These are phyloP conservation scores for Kodamaea leandrae DNA, from an alignment of 805 yeast species.

Conservation along the genomic window DNA sequence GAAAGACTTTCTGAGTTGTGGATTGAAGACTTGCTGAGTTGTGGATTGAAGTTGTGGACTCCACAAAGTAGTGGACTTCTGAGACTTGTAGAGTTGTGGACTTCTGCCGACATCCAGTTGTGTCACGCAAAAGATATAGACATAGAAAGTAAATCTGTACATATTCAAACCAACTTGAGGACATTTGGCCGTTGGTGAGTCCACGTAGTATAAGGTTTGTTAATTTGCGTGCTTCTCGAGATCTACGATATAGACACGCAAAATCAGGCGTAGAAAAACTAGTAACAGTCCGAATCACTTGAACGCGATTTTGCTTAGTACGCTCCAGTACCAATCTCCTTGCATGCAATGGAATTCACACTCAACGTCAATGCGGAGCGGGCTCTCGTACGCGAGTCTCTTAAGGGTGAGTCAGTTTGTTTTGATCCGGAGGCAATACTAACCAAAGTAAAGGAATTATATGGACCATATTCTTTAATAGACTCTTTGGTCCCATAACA, in stretches of 20 bases:
- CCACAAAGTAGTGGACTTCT: too few relatives aligned
- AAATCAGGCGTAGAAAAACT: not conserved
- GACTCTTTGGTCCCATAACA: conserved; percentile 62
- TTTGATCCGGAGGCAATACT: not conserved
- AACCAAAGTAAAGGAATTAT: conserved; percentile 48
- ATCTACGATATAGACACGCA: not conserved
- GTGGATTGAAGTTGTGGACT: too few relatives aligned
- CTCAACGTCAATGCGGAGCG: conserved; percentile 50
- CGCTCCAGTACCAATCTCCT: not conserved
- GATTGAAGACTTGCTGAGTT: too few relatives aligned
- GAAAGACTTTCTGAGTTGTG: too few relatives aligned
- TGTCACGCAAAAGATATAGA: too few relatives aligned
- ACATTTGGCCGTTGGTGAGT: too few relatives aligned
- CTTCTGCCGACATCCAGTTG: too few relatives aligned
- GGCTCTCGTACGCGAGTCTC: conserved; percentile 52
- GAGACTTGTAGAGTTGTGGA: too few relatives aligned
- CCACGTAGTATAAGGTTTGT: too few relatives aligned
- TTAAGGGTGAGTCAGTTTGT: conserved; percentile 37
- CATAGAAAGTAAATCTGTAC: too few relatives aligned
- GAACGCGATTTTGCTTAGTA: not conserved
- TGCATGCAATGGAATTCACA: conserved; percentile 41
- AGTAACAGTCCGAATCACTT: not conserved
- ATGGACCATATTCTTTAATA: conserved; percentile 65
- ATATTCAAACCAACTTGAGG: too few relatives aligned
- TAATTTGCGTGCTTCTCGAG: not conserved